phyloP scores from a whole-genome alignment of 1,139 yeast genomes.

The Meyerozyma athensensis region DNA sequence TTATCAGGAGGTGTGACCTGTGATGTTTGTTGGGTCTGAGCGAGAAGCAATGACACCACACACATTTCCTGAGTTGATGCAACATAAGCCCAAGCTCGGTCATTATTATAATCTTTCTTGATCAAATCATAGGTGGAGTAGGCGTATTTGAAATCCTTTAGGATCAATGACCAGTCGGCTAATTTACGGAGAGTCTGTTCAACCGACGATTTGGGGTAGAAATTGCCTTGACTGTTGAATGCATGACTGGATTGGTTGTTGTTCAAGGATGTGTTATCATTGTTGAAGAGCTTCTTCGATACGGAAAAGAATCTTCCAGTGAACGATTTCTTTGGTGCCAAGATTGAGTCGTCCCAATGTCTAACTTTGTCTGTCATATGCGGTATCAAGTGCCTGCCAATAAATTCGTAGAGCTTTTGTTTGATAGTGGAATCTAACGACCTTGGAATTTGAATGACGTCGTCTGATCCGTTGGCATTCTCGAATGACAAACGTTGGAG shows the following conservation, averaged over 20 bases:
- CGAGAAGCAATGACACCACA: conserved; percentile 67
- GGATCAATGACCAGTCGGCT: conserved; percentile 90
- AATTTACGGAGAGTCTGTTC: conserved; percentile 76
- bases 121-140: conserved; percentile 79
- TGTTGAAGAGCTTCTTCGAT: conserved; percentile 53
- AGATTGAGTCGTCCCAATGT: conserved; percentile 72
- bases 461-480: neutral
- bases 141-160: conserved; percentile 83
- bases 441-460: neutral
- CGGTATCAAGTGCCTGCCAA: conserved; percentile 58
- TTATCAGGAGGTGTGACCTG: conserved; percentile 28
- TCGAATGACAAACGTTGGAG: conserved; percentile 36
- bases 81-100: conserved; percentile 77
- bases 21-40: conserved; percentile 43
- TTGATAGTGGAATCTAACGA: conserved; percentile 27
- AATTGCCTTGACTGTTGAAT: conserved; percentile 44
- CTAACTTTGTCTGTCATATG: conserved; percentile 74
- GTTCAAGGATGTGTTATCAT: conserved; percentile 12
- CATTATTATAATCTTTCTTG: conserved; percentile 71
- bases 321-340: conserved; percentile 65
- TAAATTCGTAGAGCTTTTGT: conserved; percentile 46
- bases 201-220: conserved; percentile 55
- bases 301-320: conserved; percentile 72
- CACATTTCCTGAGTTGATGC: conserved; percentile 90
- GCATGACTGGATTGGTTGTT: conserved; percentile 12